These are phyloP conservation scores for Pythium oligandrum DNA, from an alignment of 352 stramenopile genomes.

Conservation along the genomic window DNA sequence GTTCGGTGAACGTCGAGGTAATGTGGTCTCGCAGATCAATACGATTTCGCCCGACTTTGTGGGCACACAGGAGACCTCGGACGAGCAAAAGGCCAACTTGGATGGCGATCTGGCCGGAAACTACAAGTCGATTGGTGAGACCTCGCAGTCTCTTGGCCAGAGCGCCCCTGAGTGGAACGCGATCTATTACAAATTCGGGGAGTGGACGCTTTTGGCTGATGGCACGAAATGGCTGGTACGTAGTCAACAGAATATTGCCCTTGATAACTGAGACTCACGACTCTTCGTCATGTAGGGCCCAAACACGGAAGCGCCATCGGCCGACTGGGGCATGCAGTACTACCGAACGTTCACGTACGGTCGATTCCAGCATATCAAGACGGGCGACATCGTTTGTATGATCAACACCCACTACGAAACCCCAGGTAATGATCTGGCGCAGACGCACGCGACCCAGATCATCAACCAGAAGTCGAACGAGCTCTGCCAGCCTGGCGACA, in stretches of 20 bases:
- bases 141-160: constrained; percentile 58
- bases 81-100: constrained; percentile 58
- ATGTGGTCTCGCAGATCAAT: constrained; percentile 54
- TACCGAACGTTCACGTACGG: constrained; percentile 68
- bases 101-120: constrained; percentile 42
- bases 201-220: constrained; percentile 52
- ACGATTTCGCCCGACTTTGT: constrained; percentile 60
- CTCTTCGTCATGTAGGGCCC: constrained; percentile 21
- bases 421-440: constrained; percentile 62
- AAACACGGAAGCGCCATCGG: constrained; percentile 41
- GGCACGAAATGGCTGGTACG: constrained; percentile 64
- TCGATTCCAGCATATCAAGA: constrained; percentile 67
- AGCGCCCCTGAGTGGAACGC: constrained; percentile 49
- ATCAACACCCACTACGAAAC: constrained; percentile 85
- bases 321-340: constrained; percentile 62
- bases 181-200: constrained; percentile 56
- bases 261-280: constrained; percentile 1
- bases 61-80: constrained; percentile 77
- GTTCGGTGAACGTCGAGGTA: constrained; percentile 56
- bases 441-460: constrained; percentile 63
- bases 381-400: constrained; percentile 57
- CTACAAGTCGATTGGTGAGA: constrained; percentile 61
- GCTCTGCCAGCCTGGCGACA: constrained; percentile 49
- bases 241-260: not conserved
- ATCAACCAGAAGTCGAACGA: constrained; percentile 45